A percentile compares a stretch with the other conserved stretches of the same genome.
These are phyloP conservation scores for Hymenoscyphus infarciens DNA, from an alignment of 2,329 filamentous ascomycete species.

Conservation along the genomic window DNA sequence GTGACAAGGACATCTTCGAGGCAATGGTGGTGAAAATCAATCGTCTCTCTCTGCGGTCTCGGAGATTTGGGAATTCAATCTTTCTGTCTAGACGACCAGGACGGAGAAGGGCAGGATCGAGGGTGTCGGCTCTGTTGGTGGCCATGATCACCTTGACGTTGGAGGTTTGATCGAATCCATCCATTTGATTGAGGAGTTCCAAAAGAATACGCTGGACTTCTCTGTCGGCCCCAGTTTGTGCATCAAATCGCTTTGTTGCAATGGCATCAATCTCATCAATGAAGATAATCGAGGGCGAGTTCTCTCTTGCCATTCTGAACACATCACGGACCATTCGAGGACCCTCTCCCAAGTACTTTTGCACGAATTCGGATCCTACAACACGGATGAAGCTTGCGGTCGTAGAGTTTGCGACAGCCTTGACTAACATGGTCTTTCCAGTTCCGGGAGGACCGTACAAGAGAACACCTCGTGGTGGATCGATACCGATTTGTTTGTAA, in stretches of 20 bases:
- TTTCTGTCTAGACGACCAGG: conserved; percentile 95
- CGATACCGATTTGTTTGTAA: conserved; percentile 98
- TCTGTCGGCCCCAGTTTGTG: conserved; percentile 94
- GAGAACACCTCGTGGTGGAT: conserved; percentile 92
- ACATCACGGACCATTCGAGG: conserved; percentile 99
- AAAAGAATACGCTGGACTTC: conserved; percentile 98
- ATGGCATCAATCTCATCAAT: conserved; percentile 99
- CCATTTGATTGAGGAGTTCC: conserved; percentile 98
- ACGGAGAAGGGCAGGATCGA: conserved; percentile 90
- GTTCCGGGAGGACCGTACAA: conserved; percentile 95
- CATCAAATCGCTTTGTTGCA: conserved; percentile 98
- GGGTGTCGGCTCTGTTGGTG: conserved; percentile 94
- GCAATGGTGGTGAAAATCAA: conserved; percentile 98
- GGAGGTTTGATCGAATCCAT: conserved; percentile 96
- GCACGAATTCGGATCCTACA: conserved; percentile 96
- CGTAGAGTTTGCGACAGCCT: conserved; percentile 96
- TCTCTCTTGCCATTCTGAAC: conserved; percentile 98
- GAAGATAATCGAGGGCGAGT: conserved; percentile 97
- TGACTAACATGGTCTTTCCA: conserved; percentile 96
- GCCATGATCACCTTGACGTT: conserved; percentile 99
- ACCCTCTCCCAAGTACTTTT: conserved; percentile 97
- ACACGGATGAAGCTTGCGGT: conserved; percentile 98
- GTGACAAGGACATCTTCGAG: conserved; percentile 92
- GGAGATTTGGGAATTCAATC: conserved; percentile 96
- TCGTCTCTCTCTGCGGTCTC: conserved; percentile 89